These are phyloP conservation scores for Sanghuangporus sanghuang DNA, from an alignment of 1,284 basidiomycete genomes.

Conservation along the genomic window DNA sequence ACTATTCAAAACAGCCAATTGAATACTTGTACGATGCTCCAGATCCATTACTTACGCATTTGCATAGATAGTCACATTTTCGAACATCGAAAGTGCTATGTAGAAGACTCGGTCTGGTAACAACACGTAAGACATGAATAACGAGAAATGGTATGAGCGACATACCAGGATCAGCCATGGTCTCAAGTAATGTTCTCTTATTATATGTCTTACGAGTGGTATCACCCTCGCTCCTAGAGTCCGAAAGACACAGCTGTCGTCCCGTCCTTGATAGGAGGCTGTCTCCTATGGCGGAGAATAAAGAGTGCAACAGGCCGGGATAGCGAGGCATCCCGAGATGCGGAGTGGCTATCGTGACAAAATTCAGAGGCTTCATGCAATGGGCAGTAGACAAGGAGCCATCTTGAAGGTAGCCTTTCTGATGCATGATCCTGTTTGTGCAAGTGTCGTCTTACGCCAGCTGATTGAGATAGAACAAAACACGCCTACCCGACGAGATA, in stretches of 20 bases:
- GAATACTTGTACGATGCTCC: background rate
- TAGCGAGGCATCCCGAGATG: conserved; percentile 66
- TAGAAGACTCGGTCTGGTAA: conserved; percentile 67
- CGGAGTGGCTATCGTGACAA: conserved; percentile 80
- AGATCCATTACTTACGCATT: conserved; percentile 55
- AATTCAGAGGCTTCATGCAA: conserved; percentile 64
- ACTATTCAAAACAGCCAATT: conserved; percentile 25
- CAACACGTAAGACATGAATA: background rate
- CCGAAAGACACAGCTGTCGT: conserved; percentile 71
- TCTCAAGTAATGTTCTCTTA: conserved; percentile 68
- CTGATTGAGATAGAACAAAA: background rate
- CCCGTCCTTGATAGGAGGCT: conserved; percentile 78
- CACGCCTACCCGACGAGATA: conserved; percentile 64
- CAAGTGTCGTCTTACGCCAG: too few relatives aligned
- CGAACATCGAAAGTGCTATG: conserved; percentile 67
- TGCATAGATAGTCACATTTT: conserved; percentile 75
- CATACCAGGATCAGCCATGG: conserved; percentile 82
- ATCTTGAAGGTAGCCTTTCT: too few relatives aligned
- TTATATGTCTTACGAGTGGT: conserved; percentile 21
- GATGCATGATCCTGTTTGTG: too few relatives aligned
- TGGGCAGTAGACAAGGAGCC: conserved; percentile 24
- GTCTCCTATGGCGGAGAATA: conserved; percentile 59
- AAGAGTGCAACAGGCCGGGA: conserved; percentile 52
- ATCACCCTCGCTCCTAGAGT: conserved; percentile 56
- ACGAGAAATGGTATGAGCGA: background rate